Evolutionary conservation across 2,329 filamentous ascomycete species (phyloP), one percentile per base, ranked within the genome.

Genomic region (Beauveria asiatica): DNA sequence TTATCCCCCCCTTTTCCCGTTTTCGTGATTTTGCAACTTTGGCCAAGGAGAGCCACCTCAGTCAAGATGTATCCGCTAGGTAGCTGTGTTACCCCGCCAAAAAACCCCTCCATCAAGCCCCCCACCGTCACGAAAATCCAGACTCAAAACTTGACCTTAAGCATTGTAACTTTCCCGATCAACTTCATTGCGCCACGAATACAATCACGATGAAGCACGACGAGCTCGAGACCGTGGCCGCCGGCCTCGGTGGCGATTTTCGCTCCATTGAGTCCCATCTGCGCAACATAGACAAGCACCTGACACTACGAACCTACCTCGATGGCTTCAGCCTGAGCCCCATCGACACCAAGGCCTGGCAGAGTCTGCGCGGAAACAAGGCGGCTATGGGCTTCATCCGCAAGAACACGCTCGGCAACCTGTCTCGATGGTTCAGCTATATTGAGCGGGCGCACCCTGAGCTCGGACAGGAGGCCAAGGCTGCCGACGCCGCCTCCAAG

Each of bases 391-490:
- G 89, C 4, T 90, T 89, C 66, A 81, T 96, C 67, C 89, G 90
- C 75, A 90, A 90, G 75, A 89, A 87, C 49, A 78, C 84, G 30
- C 84, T 93, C 66, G 78, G 82, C 62, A 96, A 94, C 73, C 74
- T 96, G 62, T 83, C 84, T 58, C 84, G 93, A 65, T 97, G 93
- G 93, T 96, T 92, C 75, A 83, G 80, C 68, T 96, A 88, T 72
- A 80, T 97, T 66, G 91, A 96, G 74, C 84, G 90, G 67, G 84
- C 83, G 42, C 89, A 92, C 74, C 88, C 88, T 17, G 90, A 92
- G 80, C 83, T 91, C 61, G 81, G 86, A 69, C 75, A 79, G 65
- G 87, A 88, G 61, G 80, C 90, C 66, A 90, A 91, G 70, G 78
- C 81, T 11, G 79, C 88, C 68, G 87, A 88, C 67, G 83, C 84